Evolutionary conservation across 1,284 basidiomycete genomes (phyloP), one percentile per base, ranked within the genome.

Genomic region (Trichosporon coremiiforme): DNA sequence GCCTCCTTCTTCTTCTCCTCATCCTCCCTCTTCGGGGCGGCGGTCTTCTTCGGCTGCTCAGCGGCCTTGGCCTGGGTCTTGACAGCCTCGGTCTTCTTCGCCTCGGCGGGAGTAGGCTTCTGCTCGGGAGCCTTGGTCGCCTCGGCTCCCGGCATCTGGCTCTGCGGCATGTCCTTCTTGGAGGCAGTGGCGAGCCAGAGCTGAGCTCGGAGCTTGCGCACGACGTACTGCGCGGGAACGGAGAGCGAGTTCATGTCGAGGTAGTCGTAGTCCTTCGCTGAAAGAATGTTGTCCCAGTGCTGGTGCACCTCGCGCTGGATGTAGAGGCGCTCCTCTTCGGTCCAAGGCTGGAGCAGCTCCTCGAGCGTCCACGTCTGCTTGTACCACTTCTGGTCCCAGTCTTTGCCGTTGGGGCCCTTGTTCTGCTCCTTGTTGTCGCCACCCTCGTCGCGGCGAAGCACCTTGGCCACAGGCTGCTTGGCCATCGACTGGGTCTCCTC

Each of bases 291-390:
- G 36, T 47, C 66, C 65, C 65, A 85, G 38, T 85, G 77, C 69
- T 85, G 82, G 33, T 80, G 81, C 74, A 85, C 84, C 25, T 84
- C 84, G 35, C 84, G 84, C 68, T 85, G 76, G 70, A 75, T 76
- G 73, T 80, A 85, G 15, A 83, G 83, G 65, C 82, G 84, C 17
- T 77, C 77, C 38, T 68, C 75, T 71, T 85, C 50, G 20, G 50
- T 53, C 50, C 50, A 53, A 4, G n/a, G n/a, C 17, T 17, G 6
- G 20, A 9, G n/a, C 50, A 53, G 50, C 50, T 53, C 50, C 20
- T 53, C 22, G 20, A 20, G 17, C 9, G 20, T 53, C 50, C 50
- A 53, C 5, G 50, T 53, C 20, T 53, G 20, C 50, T 25, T n/a
- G 50, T 22, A 53, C 50, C 50, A 53, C 50, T 53, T 53, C 20